Conservation (phyloP, 345 rosid genomes). For the Stellera chamaejasme region DNA sequence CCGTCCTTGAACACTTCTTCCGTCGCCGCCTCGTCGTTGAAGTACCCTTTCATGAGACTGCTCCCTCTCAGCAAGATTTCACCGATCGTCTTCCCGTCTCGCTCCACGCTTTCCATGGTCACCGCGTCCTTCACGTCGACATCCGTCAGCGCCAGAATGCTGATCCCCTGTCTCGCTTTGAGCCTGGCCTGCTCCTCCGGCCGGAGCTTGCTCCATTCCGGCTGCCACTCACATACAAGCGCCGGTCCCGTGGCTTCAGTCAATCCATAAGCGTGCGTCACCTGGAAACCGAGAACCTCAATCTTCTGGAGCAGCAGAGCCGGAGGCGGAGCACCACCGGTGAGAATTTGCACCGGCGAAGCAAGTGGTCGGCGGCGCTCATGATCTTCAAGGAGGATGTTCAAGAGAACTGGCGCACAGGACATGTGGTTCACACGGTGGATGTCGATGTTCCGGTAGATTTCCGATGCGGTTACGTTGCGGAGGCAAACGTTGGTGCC, state of each 20-base stretch:
- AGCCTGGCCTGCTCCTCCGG: conserved; percentile 23
- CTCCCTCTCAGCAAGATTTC: conserved; percentile 66
- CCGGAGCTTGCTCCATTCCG: conserved; percentile 46
- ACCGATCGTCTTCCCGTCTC: conserved; percentile 54
- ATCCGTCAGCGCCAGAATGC: conserved; percentile 33
- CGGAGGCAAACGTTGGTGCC: conserved; percentile 71
- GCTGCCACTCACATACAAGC: conserved; percentile 69
- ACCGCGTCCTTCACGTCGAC: conserved; percentile 45
- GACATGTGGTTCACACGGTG: conserved; percentile 74
- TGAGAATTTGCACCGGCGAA: conserved; percentile 45
- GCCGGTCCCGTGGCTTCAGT: conserved; percentile 72
- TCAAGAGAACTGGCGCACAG: conserved; percentile 66
- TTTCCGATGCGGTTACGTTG: conserved; percentile 37
- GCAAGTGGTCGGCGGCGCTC: conserved; percentile 21
- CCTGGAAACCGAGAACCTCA: conserved; percentile 44
- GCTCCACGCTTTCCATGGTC: conserved; percentile 50
- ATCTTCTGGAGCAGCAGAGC: conserved; percentile 41
- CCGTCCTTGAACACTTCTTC: conserved; percentile 39
- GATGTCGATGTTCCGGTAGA: conserved; percentile 36
- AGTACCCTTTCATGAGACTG: conserved; percentile 76
- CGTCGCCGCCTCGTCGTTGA: conserved; percentile 41
- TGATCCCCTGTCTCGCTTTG: conserved; percentile 57
- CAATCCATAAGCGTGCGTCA: conserved; percentile 70
- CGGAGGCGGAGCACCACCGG: conserved; percentile 81
- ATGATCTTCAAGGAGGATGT: conserved; percentile 45